phyloP scores from a whole-genome alignment of 2,329 filamentous ascomycete species.

The Dactylellina cionopaga region DNA sequence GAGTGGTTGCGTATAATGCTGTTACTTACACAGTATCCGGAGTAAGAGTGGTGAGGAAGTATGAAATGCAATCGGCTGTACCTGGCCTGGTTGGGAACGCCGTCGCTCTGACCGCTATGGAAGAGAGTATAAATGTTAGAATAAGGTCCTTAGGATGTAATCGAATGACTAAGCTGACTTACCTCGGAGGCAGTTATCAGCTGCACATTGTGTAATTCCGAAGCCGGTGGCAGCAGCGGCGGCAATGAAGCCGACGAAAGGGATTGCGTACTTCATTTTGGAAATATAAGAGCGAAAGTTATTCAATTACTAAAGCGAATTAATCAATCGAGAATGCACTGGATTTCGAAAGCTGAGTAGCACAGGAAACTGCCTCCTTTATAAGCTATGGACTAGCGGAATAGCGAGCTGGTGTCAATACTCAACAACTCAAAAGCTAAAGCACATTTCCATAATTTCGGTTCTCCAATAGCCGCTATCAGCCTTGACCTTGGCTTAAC shows the following conservation, averaged over 20 bases:
- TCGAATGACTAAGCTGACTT: not conserved
- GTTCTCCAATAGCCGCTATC: not conserved
- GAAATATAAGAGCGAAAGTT: not conserved
- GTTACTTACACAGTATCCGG: slow-evolving; percentile 12
- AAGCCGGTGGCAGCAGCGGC: not conserved
- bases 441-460: slow-evolving; percentile 14
- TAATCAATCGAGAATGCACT: not conserved
- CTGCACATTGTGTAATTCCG: not conserved
- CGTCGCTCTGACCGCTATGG: slow-evolving; percentile 22
- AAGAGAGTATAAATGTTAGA: not conserved
- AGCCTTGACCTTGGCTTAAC: too few species aligned
- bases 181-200: slow-evolving; percentile 40
- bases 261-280: slow-evolving; percentile 10
- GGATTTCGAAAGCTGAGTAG: not conserved
- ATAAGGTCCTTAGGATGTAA: not conserved
- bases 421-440: not conserved
- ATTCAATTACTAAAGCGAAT: not conserved
- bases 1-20: not conserved
- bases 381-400: not conserved
- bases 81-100: slow-evolving; percentile 15
- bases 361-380: not conserved
- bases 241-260: not conserved
- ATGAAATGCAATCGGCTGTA: slow-evolving; percentile 22
- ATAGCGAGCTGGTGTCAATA: too few species aligned
- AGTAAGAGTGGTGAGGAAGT: slow-evolving; percentile 26